A percentile compares a stretch with the other conserved stretches of the same genome.
Conservation (phyloP, 441 rosid species). For the Syzygium malaccense region DNA sequence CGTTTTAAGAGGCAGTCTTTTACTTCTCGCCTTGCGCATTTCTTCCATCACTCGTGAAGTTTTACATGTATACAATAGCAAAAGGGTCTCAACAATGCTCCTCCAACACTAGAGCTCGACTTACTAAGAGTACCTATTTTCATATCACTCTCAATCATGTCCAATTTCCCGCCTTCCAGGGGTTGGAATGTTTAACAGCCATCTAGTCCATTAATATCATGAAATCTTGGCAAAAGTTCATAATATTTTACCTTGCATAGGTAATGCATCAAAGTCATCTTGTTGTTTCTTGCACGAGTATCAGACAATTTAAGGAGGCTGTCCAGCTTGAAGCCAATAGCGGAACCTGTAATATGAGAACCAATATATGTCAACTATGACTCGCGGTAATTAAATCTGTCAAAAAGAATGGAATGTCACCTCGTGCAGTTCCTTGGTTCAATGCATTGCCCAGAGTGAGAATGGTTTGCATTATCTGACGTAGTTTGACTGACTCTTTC, state of each 20-base stretch:
- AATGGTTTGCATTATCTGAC: conserved; percentile 97
- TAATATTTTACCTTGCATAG: conserved; percentile 69
- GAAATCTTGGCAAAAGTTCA: background rate
- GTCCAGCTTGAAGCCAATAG: conserved; percentile 94
- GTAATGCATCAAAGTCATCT: conserved; percentile 97
- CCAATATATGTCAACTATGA: background rate
- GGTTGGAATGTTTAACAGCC: background rate
- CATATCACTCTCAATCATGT: background rate
- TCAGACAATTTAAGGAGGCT: conserved; percentile 96
- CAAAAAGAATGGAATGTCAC: conserved; percentile 21
- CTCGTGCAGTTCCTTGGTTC: conserved; percentile 98
- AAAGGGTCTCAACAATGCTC: background rate
- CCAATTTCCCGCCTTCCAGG: background rate
- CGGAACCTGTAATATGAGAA: conserved; percentile 57
- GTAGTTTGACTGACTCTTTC: conserved; percentile 81
- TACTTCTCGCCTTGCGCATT: background rate
- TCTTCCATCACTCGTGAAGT: background rate
- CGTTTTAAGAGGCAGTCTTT: background rate
- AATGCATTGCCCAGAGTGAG: conserved; percentile 94
- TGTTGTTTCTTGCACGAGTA: conserved; percentile 95
- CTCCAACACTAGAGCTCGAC: background rate
- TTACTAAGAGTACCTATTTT: background rate
- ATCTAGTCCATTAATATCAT: background rate
- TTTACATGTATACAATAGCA: background rate
- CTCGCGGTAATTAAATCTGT: background rate